A percentile compares a stretch with the other conserved stretches of the same genome.
These are phyloP conservation scores for Drosera spatulata DNA, from an alignment of 179 eudicot genomes.

Conservation along the genomic window DNA sequence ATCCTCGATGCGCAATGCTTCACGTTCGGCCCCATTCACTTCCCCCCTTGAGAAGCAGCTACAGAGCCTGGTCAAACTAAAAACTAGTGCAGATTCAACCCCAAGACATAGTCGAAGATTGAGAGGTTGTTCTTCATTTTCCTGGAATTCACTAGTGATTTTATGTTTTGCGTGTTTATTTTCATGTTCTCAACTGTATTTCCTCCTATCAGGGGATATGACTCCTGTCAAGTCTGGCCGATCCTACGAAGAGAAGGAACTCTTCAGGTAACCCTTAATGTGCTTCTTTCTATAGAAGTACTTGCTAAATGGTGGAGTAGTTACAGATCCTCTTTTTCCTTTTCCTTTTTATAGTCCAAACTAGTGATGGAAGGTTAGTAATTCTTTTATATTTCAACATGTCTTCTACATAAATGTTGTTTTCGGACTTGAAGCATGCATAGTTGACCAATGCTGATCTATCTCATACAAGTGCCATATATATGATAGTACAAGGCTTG, in stretches of 20 bases:
- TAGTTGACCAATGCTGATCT: too few relatives aligned
- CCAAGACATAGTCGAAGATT: conserved; percentile 30
- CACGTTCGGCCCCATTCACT: conserved; percentile 21
- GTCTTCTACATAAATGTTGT: too few relatives aligned
- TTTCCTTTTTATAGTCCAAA: not conserved
- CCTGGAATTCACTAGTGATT: not conserved
- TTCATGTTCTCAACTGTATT: not conserved
- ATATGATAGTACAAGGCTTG: too few relatives aligned
- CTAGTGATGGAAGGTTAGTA: not conserved
- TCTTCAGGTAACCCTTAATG: not conserved
- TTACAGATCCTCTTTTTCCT: not conserved
- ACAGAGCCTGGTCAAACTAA: conserved; percentile 20
- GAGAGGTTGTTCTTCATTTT: conserved; percentile 23
- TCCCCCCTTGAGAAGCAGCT: conserved; percentile 32
- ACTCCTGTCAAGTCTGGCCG: conserved; percentile 9
- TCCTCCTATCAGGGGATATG: conserved; percentile 17
- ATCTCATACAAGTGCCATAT: too few relatives aligned
- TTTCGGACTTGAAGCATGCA: too few relatives aligned
- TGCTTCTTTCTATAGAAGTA: not conserved
- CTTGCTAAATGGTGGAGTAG: not conserved
- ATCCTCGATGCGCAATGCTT: conserved; percentile 18
- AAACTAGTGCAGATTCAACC: conserved; percentile 18
- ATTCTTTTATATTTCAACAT: too few relatives aligned
- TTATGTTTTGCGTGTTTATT: conserved; percentile 5
- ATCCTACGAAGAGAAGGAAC: not conserved